phyloP scores from a whole-genome alignment of 192 early-diverging fungal species.

The Radiomyces spectabilis region DNA sequence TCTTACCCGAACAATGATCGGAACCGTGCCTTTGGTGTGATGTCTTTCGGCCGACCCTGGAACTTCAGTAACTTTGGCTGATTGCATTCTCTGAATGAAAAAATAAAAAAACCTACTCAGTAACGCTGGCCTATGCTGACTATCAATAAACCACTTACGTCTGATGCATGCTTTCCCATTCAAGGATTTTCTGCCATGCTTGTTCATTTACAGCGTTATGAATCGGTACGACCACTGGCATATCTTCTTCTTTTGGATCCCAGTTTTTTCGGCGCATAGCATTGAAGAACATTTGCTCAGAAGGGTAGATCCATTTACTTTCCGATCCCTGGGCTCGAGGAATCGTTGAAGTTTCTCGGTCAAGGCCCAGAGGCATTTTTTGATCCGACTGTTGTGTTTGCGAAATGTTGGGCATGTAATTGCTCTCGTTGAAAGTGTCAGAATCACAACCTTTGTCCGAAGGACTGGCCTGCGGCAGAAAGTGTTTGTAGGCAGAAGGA shows the following conservation, averaged over 20 bases:
- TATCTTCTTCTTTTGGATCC: constrained; percentile 72
- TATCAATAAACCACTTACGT: too few species aligned
- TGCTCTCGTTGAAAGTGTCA: constrained; percentile 41
- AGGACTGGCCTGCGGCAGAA: constrained; percentile 26
- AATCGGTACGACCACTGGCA: constrained; percentile 85
- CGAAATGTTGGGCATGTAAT: constrained; percentile 56
- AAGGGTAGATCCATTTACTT: constrained; percentile 80
- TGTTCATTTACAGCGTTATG: constrained; percentile 93
- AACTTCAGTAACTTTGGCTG: constrained; percentile 66
- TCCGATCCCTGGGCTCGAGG: constrained; percentile 53
- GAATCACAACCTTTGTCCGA: constrained; percentile 22
- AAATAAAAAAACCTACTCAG: neutral
- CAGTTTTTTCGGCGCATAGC: constrained; percentile 92
- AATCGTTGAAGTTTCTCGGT: constrained; percentile 71
- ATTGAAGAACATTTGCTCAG: constrained; percentile 94
- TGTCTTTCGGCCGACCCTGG: constrained; percentile 64
- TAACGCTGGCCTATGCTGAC: too few species aligned
- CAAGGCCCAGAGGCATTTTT: constrained; percentile 38
- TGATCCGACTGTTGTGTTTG: constrained; percentile 43
- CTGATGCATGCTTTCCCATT: constrained; percentile 66
- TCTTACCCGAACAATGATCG: constrained; percentile 57
- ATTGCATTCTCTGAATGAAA: constrained; percentile 41
- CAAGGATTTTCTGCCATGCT: constrained; percentile 79
- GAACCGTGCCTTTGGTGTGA: constrained; percentile 65
- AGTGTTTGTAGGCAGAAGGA: constrained; percentile 45